These are phyloP conservation scores for Termitomyces sp. DNA, from an alignment of 768 basidiomycete genomes.

Conservation along the genomic window DNA sequence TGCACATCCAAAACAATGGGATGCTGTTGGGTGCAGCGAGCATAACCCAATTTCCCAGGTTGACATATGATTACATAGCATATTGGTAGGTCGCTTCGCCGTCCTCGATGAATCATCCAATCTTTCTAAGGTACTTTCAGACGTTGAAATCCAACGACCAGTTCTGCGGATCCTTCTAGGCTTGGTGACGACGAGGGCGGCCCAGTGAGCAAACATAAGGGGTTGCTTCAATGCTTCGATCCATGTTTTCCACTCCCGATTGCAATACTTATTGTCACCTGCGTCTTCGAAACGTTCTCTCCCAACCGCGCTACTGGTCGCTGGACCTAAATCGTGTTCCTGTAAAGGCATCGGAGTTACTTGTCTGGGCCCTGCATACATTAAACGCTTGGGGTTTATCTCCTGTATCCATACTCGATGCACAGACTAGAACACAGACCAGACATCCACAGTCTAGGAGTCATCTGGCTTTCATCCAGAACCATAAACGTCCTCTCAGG, in stretches of 20 bases:
- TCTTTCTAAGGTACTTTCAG: neutral
- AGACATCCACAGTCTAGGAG: neutral
- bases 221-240: neutral
- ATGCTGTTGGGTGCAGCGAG: neutral
- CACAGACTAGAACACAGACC: neutral
- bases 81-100: neutral
- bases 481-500: neutral
- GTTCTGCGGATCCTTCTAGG: neutral
- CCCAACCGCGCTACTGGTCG: neutral
- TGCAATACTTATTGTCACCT: neutral
- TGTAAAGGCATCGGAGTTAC: neutral
- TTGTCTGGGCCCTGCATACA: neutral
- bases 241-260: neutral
- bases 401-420: neutral
- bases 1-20: neutral
- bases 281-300: neutral
- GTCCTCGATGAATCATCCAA: neutral
- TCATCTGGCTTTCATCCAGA: neutral
- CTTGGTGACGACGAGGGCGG: neutral
- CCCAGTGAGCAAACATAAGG: neutral
- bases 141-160: neutral
- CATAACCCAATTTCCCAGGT: neutral
- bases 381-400: neutral
- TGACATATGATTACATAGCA: neutral
- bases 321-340: neutral